These are phyloP conservation scores for Penicillium expansum DNA, from an alignment of 2,329 filamentous ascomycete genomes.

Conservation along the genomic window DNA sequence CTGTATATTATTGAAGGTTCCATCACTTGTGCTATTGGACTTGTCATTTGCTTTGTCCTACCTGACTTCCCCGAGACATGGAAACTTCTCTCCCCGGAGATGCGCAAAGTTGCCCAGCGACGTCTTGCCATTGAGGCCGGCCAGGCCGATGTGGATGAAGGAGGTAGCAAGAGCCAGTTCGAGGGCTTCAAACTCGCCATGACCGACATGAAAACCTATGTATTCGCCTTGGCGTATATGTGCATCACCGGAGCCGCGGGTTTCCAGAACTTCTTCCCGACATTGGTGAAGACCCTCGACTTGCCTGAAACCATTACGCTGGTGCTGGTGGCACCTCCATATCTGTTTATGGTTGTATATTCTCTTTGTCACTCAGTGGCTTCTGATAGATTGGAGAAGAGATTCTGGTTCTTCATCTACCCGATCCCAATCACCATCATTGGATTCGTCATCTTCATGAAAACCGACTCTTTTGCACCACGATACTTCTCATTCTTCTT, in stretches of 20 bases:
- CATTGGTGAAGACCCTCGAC: constrained; percentile 48
- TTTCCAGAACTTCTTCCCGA: constrained; percentile 59
- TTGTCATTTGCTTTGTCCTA: constrained; percentile 35
- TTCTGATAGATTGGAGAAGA: constrained; percentile 46
- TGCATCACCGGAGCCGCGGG: constrained; percentile 48
- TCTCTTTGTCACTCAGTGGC: constrained; percentile 45
- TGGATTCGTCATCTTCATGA: constrained; percentile 57
- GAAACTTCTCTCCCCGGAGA: constrained; percentile 43
- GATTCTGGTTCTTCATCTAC: constrained; percentile 55
- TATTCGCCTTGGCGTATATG: constrained; percentile 46
- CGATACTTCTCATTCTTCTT: constrained; percentile 57
- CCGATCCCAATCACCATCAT: constrained; percentile 52
- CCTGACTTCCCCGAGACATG: constrained; percentile 49
- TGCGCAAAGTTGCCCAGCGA: constrained; percentile 47
- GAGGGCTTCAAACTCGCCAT: constrained; percentile 53
- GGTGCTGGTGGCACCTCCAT: constrained; percentile 53
- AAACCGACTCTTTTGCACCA: constrained; percentile 50
- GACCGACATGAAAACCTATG: constrained; percentile 51
- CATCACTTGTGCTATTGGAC: constrained; percentile 35
- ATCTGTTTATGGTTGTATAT: constrained; percentile 54
- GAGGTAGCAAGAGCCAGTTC: constrained; percentile 48
- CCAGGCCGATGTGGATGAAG: constrained; percentile 50
- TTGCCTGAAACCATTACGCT: constrained; percentile 49
- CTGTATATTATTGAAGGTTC: constrained; percentile 43
- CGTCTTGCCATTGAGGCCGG: constrained; percentile 52